Evolutionary conservation across 73 alveolate genomes (phyloP).

Genomic region (Durusdinium trenchii): DNA sequence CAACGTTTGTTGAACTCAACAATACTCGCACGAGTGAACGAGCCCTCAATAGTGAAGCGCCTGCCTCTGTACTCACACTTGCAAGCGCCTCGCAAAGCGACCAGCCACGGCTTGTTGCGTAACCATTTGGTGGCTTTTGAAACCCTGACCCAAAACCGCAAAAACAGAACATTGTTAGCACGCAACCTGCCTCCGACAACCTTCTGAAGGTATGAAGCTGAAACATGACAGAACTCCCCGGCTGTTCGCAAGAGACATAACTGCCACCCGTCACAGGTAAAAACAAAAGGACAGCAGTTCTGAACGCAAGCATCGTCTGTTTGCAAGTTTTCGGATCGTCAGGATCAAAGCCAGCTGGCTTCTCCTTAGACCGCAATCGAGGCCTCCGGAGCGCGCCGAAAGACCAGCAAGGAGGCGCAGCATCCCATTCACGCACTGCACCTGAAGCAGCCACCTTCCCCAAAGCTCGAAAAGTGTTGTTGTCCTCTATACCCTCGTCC

Average conservation of each 20-base stretch:
- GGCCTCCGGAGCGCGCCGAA: no score
- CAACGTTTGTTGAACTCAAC: background rate
- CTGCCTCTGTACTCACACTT: background rate
- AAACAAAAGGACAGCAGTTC: no score
- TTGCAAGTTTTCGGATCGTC: no score
- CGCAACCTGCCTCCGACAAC: background rate
- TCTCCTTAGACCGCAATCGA: no score
- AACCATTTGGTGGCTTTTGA: background rate
- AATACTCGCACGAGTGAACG: background rate
- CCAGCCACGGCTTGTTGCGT: constrained; percentile 21
- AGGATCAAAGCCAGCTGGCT: no score
- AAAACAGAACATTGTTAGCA: background rate
- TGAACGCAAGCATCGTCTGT: no score
- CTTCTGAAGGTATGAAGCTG: background rate
- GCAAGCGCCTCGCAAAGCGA: background rate
- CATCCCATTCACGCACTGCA: no score
- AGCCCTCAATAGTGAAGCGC: background rate
- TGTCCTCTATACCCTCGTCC: no score
- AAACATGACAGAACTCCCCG: constrained; percentile 1
- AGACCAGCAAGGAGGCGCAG: no score
- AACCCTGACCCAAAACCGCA: background rate
- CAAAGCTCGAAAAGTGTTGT: no score
- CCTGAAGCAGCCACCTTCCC: no score
- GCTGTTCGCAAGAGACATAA: background rate
- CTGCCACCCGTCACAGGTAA: no score